phyloP scores from a whole-genome alignment of 768 basidiomycete genomes.

The Lyophyllum semitale region DNA sequence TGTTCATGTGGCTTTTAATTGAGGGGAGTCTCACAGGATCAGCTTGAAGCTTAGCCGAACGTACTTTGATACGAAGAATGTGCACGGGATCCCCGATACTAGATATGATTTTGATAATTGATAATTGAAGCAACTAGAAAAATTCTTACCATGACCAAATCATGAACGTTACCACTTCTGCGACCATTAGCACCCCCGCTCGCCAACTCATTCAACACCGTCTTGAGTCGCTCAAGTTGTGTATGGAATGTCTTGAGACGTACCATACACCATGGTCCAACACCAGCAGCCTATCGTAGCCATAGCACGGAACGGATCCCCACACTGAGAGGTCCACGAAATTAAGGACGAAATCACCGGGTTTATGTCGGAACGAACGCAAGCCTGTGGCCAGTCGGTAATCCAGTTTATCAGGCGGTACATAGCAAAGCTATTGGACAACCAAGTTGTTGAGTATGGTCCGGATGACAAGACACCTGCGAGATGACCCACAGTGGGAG shows the following conservation, averaged over 20 bases:
- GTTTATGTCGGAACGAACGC: slow-evolving; percentile 57
- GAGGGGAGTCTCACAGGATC: too few relatives aligned
- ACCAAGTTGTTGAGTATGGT: slow-evolving; percentile 33
- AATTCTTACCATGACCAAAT: too few relatives aligned
- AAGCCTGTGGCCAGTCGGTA: slow-evolving; percentile 60
- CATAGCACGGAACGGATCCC: slow-evolving; percentile 22
- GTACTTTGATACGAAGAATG: too few relatives aligned
- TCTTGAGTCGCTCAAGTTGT: not conserved
- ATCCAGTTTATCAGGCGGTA: slow-evolving; percentile 55
- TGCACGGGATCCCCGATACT: too few relatives aligned
- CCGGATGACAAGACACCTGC: not conserved
- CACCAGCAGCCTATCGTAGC: slow-evolving; percentile 45
- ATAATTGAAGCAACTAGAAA: too few relatives aligned
- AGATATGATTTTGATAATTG: too few relatives aligned
- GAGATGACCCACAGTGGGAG: not conserved
- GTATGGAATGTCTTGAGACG: not conserved
- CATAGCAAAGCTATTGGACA: slow-evolving; percentile 32
- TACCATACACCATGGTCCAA: slow-evolving; percentile 49
- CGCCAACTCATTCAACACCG: too few relatives aligned
- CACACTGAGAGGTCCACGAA: not conserved
- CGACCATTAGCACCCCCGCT: too few relatives aligned
- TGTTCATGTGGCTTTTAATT: not conserved
- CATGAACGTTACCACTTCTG: too few relatives aligned
- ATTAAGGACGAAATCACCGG: slow-evolving; percentile 39
- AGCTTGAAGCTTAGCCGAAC: too few relatives aligned